These are phyloP conservation scores for Anethum foeniculum DNA, from an alignment of 140 eudicot species.

Conservation along the genomic window DNA sequence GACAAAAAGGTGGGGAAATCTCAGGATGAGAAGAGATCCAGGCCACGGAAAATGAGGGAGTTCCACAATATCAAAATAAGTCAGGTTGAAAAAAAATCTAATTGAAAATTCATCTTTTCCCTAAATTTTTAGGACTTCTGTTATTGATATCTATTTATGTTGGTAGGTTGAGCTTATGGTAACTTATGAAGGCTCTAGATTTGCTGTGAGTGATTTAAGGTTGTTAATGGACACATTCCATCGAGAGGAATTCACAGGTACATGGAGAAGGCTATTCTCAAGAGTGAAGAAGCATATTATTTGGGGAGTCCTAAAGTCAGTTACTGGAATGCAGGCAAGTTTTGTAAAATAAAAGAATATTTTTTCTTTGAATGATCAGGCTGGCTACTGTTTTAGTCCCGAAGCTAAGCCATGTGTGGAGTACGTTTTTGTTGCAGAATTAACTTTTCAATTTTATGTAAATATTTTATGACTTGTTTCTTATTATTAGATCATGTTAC, in stretches of 20 bases:
- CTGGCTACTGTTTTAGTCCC: background rate
- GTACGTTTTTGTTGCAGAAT: background rate
- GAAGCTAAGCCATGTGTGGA: background rate
- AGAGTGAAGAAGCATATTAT: slow-evolving; percentile 87
- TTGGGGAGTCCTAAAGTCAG: slow-evolving; percentile 97
- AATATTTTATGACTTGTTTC: too few species aligned
- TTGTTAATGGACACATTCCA: slow-evolving; percentile 92
- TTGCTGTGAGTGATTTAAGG: slow-evolving; percentile 84
- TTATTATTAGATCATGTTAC: too few species aligned
- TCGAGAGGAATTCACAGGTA: slow-evolving; percentile 80
- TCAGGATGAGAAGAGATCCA: slow-evolving; percentile 64
- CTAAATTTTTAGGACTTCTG: background rate
- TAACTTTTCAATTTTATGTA: background rate
- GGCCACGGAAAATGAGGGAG: slow-evolving; percentile 82
- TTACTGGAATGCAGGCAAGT: slow-evolving; percentile 95
- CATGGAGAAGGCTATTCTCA: slow-evolving; percentile 93
- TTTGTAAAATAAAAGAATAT: background rate
- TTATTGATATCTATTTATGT: slow-evolving; percentile 13
- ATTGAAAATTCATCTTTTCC: background rate
- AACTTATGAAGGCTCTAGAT: slow-evolving; percentile 88
- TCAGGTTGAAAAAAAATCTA: slow-evolving; percentile 46
- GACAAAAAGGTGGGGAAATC: slow-evolving; percentile 71
- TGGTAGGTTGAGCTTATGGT: slow-evolving; percentile 77
- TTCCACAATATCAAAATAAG: slow-evolving; percentile 92
- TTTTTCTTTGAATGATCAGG: background rate